A percentile compares a stretch with the other conserved stretches of the same genome.
Conservation (phyloP, 768 basidiomycete species). For the Strobilomyces confusus region DNA sequence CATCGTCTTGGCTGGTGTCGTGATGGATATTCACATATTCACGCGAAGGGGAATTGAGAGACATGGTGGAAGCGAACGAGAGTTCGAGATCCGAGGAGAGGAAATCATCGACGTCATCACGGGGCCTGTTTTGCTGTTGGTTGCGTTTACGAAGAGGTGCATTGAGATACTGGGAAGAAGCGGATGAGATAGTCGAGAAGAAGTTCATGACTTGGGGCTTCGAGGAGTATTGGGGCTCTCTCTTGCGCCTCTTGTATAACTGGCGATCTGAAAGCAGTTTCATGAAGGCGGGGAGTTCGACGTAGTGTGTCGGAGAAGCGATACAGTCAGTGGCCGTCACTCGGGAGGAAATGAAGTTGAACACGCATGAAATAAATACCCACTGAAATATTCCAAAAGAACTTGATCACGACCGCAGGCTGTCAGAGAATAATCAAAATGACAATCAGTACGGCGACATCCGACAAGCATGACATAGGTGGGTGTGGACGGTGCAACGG, state of each 20-base stretch:
- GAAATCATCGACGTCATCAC: conserved; percentile 60
- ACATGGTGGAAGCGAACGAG: conserved; percentile 81
- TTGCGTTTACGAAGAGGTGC: conserved; percentile 44
- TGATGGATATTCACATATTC: conserved; percentile 42
- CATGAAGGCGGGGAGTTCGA: conserved; percentile 28
- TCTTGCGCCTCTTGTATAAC: conserved; percentile 46
- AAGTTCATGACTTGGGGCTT: conserved; percentile 49
- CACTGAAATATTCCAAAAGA: conserved; percentile 20
- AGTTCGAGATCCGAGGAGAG: conserved; percentile 74
- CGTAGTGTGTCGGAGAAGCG: background rate
- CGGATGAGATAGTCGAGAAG: conserved; percentile 38
- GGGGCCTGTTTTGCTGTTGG: conserved; percentile 36
- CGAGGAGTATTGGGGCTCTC: conserved; percentile 29
- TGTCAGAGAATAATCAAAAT: conserved; percentile 16
- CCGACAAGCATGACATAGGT: conserved; percentile 12
- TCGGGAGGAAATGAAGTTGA: conserved; percentile 11
- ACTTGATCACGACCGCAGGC: conserved; percentile 24
- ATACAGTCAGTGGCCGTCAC: conserved; percentile 14
- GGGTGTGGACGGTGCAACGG: conserved; percentile 22
- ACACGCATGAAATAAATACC: conserved; percentile 28
- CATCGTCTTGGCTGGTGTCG: conserved; percentile 49
- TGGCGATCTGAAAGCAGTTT: conserved; percentile 38
- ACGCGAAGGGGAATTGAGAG: conserved; percentile 66
- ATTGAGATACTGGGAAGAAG: conserved; percentile 43
- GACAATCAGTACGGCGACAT: conserved; percentile 17